Evolutionary conservation across 352 stramenopile genomes (phyloP), one percentile per base, ranked within the genome.

Genomic region (Pythium grandisporangium): DNA sequence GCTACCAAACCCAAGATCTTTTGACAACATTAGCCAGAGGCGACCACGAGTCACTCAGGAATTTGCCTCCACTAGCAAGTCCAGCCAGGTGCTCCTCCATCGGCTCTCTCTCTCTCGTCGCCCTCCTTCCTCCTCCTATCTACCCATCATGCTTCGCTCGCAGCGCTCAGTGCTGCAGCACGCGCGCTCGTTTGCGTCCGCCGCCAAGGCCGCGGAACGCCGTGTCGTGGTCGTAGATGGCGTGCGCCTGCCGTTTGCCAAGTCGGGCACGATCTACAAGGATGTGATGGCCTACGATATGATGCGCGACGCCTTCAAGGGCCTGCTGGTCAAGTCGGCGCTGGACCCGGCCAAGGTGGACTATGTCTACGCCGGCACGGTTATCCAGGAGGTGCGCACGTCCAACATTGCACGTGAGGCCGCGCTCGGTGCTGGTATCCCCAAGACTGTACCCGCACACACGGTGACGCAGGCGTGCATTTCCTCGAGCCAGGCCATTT

Each of bases 281-380:
- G 93, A 99, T 61, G 66, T 96, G 58, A 80, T 99, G 45, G 94
- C 94, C 14, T 97, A 98, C 50, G 95, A 99, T 78, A 83, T 99
- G 47, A 88, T 96, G 51, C 90, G 95, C 37, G 68, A 99, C 19
- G 94, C 94, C 5, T 95, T 96, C 60, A 97, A 97, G 64, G 95
- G 94, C 10, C 61, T 99, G 19, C 63, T 99, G 16, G 94, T 84
- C 42, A 97, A 97, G 63, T 96, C 93, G 3, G 95, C 92, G 32
- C 61, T 99, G 11, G 80, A 98, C 55, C 93, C 95, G n/a, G 74
- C 71, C 36, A 76, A 81, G 26, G 88, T 99, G 42, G 96, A 99
- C 73, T 98, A 99, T 57, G 73, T 99, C 7, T 56, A 98, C 37
- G 93, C 70, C 27, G 96, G 96, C 17, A 99, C 95, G 22, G 96